Percentiles rank a stretch among this genome's conserved stretches.
Evolutionary conservation across 768 basidiomycete genomes (phyloP).

Genomic region (Phylloporus scabripes): DNA sequence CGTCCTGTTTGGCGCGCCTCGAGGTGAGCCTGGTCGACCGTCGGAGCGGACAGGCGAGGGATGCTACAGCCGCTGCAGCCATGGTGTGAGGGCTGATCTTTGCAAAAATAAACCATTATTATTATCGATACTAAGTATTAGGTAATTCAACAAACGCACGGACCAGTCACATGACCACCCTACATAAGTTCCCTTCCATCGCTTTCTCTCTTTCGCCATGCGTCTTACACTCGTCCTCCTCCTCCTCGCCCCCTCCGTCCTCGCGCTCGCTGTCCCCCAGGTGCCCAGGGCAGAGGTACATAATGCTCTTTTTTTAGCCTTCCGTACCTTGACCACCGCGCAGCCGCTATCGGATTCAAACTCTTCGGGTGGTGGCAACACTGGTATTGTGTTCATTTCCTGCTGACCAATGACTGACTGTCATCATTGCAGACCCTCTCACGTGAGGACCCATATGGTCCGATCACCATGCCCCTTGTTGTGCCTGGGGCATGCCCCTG

Average conservation of each 20-base stretch:
- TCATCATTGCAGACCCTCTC: too few species aligned
- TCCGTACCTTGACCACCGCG: too few species aligned
- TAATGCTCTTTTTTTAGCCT: too few species aligned
- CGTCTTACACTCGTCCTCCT: slow-evolving; percentile 12
- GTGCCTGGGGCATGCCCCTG: not conserved
- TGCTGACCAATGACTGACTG: too few species aligned
- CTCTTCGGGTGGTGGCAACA: too few species aligned
- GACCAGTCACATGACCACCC: slow-evolving; percentile 24
- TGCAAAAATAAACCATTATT: slow-evolving; percentile 4
- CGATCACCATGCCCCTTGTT: not conserved
- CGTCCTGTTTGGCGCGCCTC: not conserved
- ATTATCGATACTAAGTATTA: not conserved
- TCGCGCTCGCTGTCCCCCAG: slow-evolving; percentile 12
- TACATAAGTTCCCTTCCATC: not conserved
- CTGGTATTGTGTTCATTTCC: too few species aligned
- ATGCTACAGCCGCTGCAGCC: slow-evolving; percentile 27
- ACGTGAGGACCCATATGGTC: not conserved
- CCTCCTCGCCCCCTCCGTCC: slow-evolving; percentile 6
- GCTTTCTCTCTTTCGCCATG: slow-evolving; percentile 6
- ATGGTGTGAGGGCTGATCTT: slow-evolving; percentile 14
- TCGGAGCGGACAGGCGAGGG: slow-evolving; percentile 27
- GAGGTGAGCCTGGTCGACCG: slow-evolving; percentile 24
- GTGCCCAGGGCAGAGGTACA: not conserved
- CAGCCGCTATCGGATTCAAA: not conserved
- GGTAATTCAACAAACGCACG: slow-evolving; percentile 22